phyloP scores from a whole-genome alignment of 2,329 filamentous ascomycete species.

The Claviceps maximensis region DNA sequence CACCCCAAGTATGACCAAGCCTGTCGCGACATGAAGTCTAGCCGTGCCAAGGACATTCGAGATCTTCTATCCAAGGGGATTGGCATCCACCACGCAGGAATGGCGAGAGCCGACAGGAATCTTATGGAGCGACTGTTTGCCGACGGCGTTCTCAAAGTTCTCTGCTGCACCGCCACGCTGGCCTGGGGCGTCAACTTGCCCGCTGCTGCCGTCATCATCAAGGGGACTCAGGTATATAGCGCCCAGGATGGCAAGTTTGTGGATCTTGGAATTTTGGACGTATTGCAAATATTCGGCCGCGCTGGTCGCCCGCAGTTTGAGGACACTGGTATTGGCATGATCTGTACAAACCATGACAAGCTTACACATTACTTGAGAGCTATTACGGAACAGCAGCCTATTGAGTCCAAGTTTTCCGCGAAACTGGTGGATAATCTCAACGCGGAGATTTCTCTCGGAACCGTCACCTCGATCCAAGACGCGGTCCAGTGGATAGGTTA shows the following conservation, averaged over 20 bases:
- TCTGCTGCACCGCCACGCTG: slow-evolving; percentile 94
- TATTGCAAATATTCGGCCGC: slow-evolving; percentile 95
- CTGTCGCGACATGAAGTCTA: slow-evolving; percentile 71
- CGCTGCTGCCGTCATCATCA: slow-evolving; percentile 92
- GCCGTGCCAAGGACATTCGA: slow-evolving; percentile 72
- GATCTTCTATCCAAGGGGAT: slow-evolving; percentile 85
- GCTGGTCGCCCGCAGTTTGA: slow-evolving; percentile 96
- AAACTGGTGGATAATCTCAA: slow-evolving; percentile 95
- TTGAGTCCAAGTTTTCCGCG: slow-evolving; percentile 90
- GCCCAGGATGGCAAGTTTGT: slow-evolving; percentile 94
- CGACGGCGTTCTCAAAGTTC: slow-evolving; percentile 86
- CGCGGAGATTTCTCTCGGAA: slow-evolving; percentile 84
- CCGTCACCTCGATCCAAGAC: slow-evolving; percentile 86
- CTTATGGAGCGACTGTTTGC: slow-evolving; percentile 87
- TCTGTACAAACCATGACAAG: slow-evolving; percentile 92
- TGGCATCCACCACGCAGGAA: slow-evolving; percentile 91
- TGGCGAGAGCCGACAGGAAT: slow-evolving; percentile 88
- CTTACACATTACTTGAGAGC: slow-evolving; percentile 81
- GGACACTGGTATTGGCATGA: slow-evolving; percentile 95
- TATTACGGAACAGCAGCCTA: slow-evolving; percentile 90
- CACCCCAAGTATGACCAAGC: slow-evolving; percentile 74
- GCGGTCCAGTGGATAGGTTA: slow-evolving; percentile 97
- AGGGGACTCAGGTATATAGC: slow-evolving; percentile 94
- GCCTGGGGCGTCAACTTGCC: slow-evolving; percentile 99
- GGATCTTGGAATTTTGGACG: slow-evolving; percentile 89